Evolutionary conservation across 2,329 filamentous ascomycete species (phyloP).

Genomic region (Cercospora sp.): DNA sequence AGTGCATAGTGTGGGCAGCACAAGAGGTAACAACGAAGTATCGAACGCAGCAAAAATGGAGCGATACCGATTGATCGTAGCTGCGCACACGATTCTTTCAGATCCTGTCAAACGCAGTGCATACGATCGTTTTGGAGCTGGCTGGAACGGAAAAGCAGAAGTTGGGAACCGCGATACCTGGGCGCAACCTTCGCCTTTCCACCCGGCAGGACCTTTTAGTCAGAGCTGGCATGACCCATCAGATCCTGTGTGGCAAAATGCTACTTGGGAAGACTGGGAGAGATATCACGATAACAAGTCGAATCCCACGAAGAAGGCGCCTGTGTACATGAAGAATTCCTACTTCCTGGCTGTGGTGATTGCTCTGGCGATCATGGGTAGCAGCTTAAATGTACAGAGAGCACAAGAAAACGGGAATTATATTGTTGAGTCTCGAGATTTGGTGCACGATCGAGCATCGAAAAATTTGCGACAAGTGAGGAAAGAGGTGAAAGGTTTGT

Average conservation of each 20-base stretch:
- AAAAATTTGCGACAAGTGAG: conserved; percentile 60
- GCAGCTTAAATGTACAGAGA: conserved; percentile 69
- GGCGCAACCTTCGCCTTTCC: conserved; percentile 24
- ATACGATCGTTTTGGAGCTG: conserved; percentile 79
- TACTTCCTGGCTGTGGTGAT: conserved; percentile 74
- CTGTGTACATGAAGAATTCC: conserved; percentile 72
- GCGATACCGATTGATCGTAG: conserved; percentile 83
- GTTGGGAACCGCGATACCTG: conserved; percentile 22
- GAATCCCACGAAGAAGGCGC: conserved; percentile 45
- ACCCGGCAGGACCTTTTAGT: conserved; percentile 37
- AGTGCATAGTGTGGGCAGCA: conserved; percentile 45
- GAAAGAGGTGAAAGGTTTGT: conserved; percentile 52
- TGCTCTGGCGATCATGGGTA: conserved; percentile 66
- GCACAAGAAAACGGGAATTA: conserved; percentile 63
- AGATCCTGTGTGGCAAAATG: conserved; percentile 65
- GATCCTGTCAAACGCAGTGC: conserved; percentile 73
- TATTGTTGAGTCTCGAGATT: conserved; percentile 66
- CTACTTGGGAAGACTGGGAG: conserved; percentile 98
- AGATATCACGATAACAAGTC: conserved; percentile 61
- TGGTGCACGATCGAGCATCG: conserved; percentile 66
- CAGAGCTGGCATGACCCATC: conserved; percentile 41
- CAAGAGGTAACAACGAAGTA: conserved; percentile 48
- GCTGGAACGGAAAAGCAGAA: conserved; percentile 64
- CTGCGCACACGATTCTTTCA: conserved; percentile 84
- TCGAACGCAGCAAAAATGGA: conserved; percentile 70